A percentile compares a stretch with the other conserved stretches of the same genome.
Conservation (phyloP, 768 basidiomycete genomes). For the Crassisporium funariophilum region DNA sequence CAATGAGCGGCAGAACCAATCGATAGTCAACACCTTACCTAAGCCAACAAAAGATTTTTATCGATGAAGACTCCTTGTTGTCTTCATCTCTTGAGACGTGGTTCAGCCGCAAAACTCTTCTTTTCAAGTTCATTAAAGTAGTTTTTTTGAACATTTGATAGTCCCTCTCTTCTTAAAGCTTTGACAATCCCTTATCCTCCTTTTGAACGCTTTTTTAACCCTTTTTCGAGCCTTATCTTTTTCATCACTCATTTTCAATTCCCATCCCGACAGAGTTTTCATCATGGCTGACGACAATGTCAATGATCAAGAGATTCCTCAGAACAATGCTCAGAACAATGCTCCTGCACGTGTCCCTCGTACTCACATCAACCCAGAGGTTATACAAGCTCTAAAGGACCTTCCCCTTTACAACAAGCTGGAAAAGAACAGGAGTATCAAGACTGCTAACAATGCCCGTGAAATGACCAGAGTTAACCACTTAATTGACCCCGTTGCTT, state of each 20-base stretch:
- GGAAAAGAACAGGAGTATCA: not conserved
- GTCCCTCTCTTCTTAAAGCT: not conserved
- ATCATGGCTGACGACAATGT: not conserved
- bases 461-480: not conserved
- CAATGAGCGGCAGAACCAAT: not conserved
- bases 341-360: not conserved
- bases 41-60: not conserved
- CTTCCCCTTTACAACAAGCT: conserved; percentile 2
- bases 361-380: conserved; percentile 2
- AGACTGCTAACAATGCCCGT: not conserved
- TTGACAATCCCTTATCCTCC: not conserved
- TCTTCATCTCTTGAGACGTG: not conserved
- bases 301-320: not conserved
- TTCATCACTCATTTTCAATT: too few species aligned
- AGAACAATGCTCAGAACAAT: not conserved
- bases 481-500: not conserved
- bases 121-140: not conserved
- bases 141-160: not conserved
- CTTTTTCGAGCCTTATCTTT: not conserved
- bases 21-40: not conserved
- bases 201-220: not conserved
- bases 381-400: not conserved
- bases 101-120: not conserved
- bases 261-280: not conserved
- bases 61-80: too few species aligned